Evolutionary conservation across 345 rosid genomes (phyloP), one percentile per base, ranked within the genome.

Genomic region (Hibiscus trionum): DNA sequence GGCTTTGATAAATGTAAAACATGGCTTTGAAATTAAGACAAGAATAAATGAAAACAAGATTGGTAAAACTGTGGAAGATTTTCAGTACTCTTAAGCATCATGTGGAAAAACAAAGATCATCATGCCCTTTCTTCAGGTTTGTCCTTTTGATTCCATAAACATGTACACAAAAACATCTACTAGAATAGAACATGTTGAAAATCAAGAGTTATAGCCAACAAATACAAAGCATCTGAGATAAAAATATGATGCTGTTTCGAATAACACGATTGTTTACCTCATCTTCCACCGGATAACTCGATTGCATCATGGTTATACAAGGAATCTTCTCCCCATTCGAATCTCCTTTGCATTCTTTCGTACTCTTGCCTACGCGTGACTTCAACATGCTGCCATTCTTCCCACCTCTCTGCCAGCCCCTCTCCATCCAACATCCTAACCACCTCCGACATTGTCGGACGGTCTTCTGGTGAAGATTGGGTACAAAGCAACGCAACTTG

Each of bases 341-440:
- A 88, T 75, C 98, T 81, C 65, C 93, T 84, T 80, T 92, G 97
- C 72, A 90, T 16, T 71, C 93, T 78, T 76, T 92, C 97, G 11
- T 86, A 86, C 69, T 92, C 98, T 78, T 95, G 93, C 74, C 96
- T 84, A 19, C 94, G 89, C 11, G 81, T 88, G 49, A 88, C 91
- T 82, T 92, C 98, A 10, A 87, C 86, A 11, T 88, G 80, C 86
- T 90, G 96, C 99, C 99, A 95, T 77, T 90, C 99, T 82, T 90
- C 94, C 99, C 99, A 92, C 79, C 96, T 88, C 84, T 95, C 97
- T 0, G 98, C 97, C 26, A 92, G 80, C 58, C 97, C 99, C 74
- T 95, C 99, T 56, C 99, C 99, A 84, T 95, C 99, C 68, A 95
- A 82, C 99, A 95, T 92, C 84, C 97, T 72, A 26, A 88, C 93